Conservation (phyloP, 352 stramenopile species). For the Globisporangium viniferum region DNA sequence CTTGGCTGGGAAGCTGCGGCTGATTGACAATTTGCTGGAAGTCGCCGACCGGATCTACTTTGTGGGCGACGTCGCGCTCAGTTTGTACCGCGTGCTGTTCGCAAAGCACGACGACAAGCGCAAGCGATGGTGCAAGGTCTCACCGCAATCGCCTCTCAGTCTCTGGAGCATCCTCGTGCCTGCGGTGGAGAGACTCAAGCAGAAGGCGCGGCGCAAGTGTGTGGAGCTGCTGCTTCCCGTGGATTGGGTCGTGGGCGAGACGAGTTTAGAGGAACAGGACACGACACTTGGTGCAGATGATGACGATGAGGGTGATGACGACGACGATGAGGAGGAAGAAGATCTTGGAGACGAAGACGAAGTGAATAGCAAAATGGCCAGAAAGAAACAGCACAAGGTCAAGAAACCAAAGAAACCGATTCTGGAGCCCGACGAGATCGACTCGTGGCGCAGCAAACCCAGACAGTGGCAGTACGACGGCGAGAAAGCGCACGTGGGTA, state of each 20-base stretch:
- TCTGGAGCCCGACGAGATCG: conserved; percentile 30
- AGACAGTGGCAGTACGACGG: conserved; percentile 35
- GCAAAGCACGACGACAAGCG: conserved; percentile 19
- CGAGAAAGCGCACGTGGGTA: conserved; percentile 36
- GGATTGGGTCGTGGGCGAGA: conserved; percentile 60
- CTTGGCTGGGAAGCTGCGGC: conserved; percentile 50
- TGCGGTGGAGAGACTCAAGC: conserved; percentile 49
- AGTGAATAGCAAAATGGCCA: conserved; percentile 15
- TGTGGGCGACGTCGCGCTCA: conserved; percentile 56
- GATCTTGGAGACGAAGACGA: conserved; percentile 30
- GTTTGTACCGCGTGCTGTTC: conserved; percentile 48
- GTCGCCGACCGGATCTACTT: conserved; percentile 58
- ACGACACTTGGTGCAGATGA: conserved; percentile 20
- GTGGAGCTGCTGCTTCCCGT: conserved; percentile 54
- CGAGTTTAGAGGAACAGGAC: conserved; percentile 42
- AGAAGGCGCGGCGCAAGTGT: conserved; percentile 62
- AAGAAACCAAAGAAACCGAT: conserved; percentile 22
- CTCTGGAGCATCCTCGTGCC: conserved; percentile 36
- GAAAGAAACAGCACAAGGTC: conserved; percentile 21
- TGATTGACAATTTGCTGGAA: conserved; percentile 69
- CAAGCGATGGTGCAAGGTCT: neutral
- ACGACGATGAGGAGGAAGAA: conserved; percentile 39
- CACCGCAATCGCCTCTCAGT: neutral
- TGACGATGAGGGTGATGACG: conserved; percentile 32
- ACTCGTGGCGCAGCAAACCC: conserved; percentile 21